A percentile compares a stretch with the other conserved stretches of the same genome.
These are phyloP conservation scores for Cyberlindnera subsufficiens DNA, from an alignment of 805 yeast genomes.

Conservation along the genomic window DNA sequence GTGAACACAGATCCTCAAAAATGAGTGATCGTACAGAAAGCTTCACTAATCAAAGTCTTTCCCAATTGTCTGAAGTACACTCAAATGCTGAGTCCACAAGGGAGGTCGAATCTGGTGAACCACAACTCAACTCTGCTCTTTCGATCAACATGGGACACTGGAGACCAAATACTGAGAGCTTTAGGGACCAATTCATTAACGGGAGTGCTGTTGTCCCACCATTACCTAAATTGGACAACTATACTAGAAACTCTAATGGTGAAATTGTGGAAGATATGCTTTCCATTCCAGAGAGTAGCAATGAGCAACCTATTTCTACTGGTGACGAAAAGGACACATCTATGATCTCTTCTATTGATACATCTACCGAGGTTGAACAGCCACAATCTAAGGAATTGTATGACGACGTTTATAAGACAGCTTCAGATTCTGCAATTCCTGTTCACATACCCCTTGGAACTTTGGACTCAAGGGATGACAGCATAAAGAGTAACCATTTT, in stretches of 20 bases:
- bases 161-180: conserved; percentile 52
- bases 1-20: conserved; percentile 21
- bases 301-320: background rate
- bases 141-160: conserved; percentile 46
- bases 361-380: background rate
- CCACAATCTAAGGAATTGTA: conserved; percentile 2
- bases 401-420: conserved; percentile 20
- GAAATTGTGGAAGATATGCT: conserved; percentile 21
- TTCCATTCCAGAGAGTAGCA: conserved; percentile 8
- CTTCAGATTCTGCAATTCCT: conserved; percentile 17
- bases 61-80: conserved; percentile 7
- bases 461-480: background rate
- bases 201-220: conserved; percentile 28
- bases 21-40: conserved; percentile 21
- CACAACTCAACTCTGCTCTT: conserved; percentile 20
- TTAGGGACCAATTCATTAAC: conserved; percentile 42
- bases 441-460: conserved; percentile 19
- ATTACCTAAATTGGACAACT: conserved; percentile 27
- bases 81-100: conserved; percentile 1
- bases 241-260: conserved; percentile 23
- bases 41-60: conserved; percentile 15
- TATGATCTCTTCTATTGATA: conserved; percentile 9
- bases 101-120: conserved; percentile 3
- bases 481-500: conserved; percentile 4
- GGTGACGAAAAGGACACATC: conserved; percentile 7